Conservation (phyloP, 331 rosid species). For the Arachis monticola region DNA sequence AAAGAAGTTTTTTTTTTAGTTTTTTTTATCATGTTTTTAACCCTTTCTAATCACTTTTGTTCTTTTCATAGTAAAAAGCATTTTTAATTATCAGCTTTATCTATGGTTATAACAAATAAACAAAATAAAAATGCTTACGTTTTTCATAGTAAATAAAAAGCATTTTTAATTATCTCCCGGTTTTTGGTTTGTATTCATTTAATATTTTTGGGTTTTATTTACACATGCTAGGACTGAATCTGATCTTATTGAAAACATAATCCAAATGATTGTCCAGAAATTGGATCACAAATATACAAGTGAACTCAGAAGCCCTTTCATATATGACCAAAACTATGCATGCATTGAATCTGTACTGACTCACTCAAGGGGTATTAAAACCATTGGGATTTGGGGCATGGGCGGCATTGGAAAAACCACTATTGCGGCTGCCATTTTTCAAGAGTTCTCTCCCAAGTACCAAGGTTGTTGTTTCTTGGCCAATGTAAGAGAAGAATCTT, state of each 20-base stretch:
- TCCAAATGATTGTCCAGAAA: background rate
- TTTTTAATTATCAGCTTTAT: too few species aligned
- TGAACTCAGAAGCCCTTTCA: background rate
- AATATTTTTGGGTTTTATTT: too few species aligned
- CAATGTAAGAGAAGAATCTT: background rate
- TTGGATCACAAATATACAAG: background rate
- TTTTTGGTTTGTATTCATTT: too few species aligned
- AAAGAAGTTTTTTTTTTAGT: too few species aligned
- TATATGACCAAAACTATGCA: background rate
- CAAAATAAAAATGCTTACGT: too few species aligned
- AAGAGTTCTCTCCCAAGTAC: background rate
- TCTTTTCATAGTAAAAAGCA: too few species aligned
- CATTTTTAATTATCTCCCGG: too few species aligned
- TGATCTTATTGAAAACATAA: background rate
- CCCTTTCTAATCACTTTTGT: too few species aligned
- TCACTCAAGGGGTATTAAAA: background rate
- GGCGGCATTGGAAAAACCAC: conserved; percentile 33
- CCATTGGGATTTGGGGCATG: conserved; percentile 33
- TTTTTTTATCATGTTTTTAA: too few species aligned
- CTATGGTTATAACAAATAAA: too few species aligned
- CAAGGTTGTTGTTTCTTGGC: background rate
- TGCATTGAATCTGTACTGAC: background rate
- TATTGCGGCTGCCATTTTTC: background rate
- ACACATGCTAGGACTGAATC: background rate
- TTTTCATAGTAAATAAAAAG: too few species aligned